A percentile compares a stretch with the other conserved stretches of the same genome.
phyloP scores from a whole-genome alignment of 78 protist genomes.

The Dictyostelium citrinum region DNA sequence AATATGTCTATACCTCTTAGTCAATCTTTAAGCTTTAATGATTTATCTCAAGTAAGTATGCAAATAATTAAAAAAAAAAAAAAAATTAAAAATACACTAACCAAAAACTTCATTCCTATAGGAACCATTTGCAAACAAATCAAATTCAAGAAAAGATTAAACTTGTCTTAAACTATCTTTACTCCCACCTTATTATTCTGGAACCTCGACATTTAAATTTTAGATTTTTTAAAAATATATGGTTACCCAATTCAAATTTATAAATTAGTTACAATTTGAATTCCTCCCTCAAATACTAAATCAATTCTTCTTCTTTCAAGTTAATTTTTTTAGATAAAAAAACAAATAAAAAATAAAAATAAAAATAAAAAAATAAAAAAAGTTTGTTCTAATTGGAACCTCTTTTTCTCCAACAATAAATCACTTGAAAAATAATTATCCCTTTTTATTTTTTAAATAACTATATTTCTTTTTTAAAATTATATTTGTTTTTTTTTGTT shows the following conservation, averaged over 20 bases:
- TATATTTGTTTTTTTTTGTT: not conserved
- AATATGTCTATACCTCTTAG: conserved; percentile 44
- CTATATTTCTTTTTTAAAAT: too few relatives aligned
- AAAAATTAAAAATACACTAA: not conserved
- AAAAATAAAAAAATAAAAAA: not conserved
- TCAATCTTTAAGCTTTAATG: conserved; percentile 13
- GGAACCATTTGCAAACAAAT: not conserved
- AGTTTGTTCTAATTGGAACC: not conserved
- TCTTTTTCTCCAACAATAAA: too few relatives aligned
- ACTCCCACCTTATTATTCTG: too few relatives aligned
- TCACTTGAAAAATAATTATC: too few relatives aligned
- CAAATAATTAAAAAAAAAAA: not conserved
- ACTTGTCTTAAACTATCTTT: too few relatives aligned
- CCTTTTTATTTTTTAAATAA: not conserved
- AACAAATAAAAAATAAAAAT: not conserved
- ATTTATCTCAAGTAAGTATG: conserved; percentile 32
- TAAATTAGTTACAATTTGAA: not conserved
- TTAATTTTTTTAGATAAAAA: not conserved
- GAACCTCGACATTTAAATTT: not conserved
- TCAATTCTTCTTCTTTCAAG: not conserved
- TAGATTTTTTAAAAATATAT: not conserved
- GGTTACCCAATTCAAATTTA: not conserved
- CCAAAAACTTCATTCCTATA: not conserved
- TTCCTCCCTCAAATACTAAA: too few relatives aligned
- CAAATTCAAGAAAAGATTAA: not conserved